Evolutionary conservation across 2,329 filamentous ascomycete species (phyloP), one percentile per base, ranked within the genome.

Genomic region (Calonectria fujianensis): DNA sequence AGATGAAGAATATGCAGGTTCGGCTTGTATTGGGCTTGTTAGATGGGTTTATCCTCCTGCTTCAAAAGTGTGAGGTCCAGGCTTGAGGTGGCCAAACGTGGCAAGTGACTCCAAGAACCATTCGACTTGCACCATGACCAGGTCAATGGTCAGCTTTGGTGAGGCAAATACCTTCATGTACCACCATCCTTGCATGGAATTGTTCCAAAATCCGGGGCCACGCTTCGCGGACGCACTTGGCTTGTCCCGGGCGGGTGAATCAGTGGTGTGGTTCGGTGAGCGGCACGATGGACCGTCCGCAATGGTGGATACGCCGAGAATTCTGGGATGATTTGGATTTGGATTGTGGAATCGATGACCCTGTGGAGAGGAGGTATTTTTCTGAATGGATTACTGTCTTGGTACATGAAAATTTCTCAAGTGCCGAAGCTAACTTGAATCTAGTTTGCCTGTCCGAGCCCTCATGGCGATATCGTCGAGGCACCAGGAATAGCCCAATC

Each of bases 131-230:
- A 27, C 7, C 35, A n/a, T 29, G 57, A 39, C n/a, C 13, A 16
- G 27, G 20, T 63, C 35, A 41, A 41, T 63, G 14, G 35, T 41
- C 39, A 63, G 57, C 57, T 63, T 24, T 4, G n/a, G 14, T 63
- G 57, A 37, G 57, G 57, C 24, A 63, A 63, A 63, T 41, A 41
- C 18, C 2, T 41, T 9, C n/a, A 63, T 29, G 57, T 13, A 29
- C 29, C 35, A 27, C 39, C 57, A 63, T 31, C 57, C 57, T 63
- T 63, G 57, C 16, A 63, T 63, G 37, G 37, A 41, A 57, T 41
- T 63, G 57, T 41, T 63, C 57, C 57, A 63, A 63, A 63, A 41
- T 41, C 37, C 35, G 57, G 57, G 24, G 24, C 57, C 57, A 63
- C 37, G 57, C 57, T 41, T 63, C 57, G 57, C 57, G 57, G 57